Percentiles rank a stretch among this genome's conserved stretches.
phyloP scores from a whole-genome alignment of 192 early-diverging fungal genomes.

The Umbelopsis sp. region DNA sequence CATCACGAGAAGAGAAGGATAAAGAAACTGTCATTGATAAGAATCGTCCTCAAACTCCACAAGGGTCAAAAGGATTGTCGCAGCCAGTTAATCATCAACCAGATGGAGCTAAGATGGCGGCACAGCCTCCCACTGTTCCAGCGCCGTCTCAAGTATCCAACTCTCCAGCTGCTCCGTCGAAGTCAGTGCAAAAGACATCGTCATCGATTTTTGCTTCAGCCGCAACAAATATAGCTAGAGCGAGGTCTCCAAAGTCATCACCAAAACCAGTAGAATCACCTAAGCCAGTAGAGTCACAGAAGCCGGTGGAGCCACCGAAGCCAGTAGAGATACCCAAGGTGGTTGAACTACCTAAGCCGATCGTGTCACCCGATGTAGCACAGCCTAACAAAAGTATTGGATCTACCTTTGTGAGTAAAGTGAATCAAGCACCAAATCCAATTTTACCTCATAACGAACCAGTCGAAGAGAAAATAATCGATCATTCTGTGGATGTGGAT shows the following conservation, averaged over 20 bases:
- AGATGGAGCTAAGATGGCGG: neutral
- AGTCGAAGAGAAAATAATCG: no score
- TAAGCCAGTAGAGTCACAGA: neutral
- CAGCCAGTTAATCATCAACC: neutral
- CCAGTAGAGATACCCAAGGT: no score
- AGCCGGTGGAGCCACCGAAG: neutral
- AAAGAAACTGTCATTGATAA: neutral
- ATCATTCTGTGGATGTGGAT: neutral
- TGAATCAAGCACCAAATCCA: no score
- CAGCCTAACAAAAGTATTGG: no score
- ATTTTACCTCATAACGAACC: no score
- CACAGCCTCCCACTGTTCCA: neutral
- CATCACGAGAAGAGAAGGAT: neutral
- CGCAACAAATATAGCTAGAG: neutral
- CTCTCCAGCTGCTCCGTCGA: neutral
- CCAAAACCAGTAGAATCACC: neutral
- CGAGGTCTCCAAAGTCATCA: neutral
- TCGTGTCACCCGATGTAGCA: no score
- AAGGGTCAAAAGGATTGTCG: neutral
- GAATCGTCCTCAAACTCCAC: neutral
- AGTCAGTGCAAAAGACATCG: neutral
- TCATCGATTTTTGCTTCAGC: neutral
- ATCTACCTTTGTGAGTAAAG: no score
- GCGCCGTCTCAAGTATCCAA: neutral
- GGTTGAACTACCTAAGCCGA: no score